Conservation (phyloP, 441 rosid species). For the Gossypium davidsonii region DNA sequence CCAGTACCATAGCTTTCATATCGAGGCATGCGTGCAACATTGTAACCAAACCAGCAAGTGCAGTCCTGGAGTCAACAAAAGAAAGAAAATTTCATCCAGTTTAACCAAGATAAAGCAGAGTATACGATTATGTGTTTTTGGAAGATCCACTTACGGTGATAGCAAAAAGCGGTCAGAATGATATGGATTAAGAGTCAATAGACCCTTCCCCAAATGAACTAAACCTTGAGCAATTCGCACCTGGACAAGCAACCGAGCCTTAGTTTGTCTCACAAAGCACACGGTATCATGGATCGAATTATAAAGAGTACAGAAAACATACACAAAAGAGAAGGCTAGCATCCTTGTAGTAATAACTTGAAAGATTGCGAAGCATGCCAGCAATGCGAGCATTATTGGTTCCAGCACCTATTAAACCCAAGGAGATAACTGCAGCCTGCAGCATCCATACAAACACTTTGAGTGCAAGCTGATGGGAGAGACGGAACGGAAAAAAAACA, state of each 20-base stretch:
- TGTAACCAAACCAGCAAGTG: conserved; percentile 80
- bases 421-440: conserved; percentile 84
- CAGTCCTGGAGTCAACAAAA: conserved; percentile 40
- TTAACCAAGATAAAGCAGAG: not conserved
- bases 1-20: conserved; percentile 75
- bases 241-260: conserved; percentile 31
- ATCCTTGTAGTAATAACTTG: conserved; percentile 90
- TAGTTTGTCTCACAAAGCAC: conserved; percentile 7
- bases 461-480: conserved; percentile 1
- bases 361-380: conserved; percentile 93
- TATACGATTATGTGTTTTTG: not conserved
- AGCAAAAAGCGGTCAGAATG: conserved; percentile 87
- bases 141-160: conserved; percentile 59
- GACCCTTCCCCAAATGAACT: conserved; percentile 93
- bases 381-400: conserved; percentile 96
- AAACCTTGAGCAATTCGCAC: conserved; percentile 95
- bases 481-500: not conserved
- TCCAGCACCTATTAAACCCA: conserved; percentile 95
- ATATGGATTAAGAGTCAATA: conserved; percentile 82
- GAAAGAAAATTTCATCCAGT: conserved; percentile 18
- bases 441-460: conserved; percentile 19
- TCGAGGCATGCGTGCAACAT: conserved; percentile 84
- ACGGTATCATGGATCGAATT: not conserved
- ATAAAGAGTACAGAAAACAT: conserved; percentile 23
- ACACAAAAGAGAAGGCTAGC: conserved; percentile 88